phyloP scores from a whole-genome alignment of 108 stramenopile species.

The Chaetoceros tenuissimus region DNA sequence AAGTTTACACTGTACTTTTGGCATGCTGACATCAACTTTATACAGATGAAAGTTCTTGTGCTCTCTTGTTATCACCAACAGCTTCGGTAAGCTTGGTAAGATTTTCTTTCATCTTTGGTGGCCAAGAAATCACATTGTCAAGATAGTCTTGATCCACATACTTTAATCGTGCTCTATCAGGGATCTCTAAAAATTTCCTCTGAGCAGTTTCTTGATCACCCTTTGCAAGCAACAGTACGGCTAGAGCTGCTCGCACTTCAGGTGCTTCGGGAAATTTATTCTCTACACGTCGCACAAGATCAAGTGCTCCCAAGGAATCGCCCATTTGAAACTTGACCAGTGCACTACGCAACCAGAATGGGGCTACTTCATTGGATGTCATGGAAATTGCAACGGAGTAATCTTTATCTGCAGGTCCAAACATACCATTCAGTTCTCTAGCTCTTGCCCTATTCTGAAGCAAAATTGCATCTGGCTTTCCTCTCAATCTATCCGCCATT shows the following conservation, averaged over 20 bases:
- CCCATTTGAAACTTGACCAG: constrained; percentile 75
- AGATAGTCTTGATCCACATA: constrained; percentile 53
- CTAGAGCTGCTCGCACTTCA: constrained; percentile 73
- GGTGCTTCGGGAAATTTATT: constrained; percentile 85
- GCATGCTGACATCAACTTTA: too few relatives aligned
- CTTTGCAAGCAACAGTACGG: constrained; percentile 47
- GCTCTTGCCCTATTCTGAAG: constrained; percentile 75
- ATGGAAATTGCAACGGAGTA: constrained; percentile 71
- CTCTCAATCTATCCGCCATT: constrained; percentile 40
- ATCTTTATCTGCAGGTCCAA: constrained; percentile 42
- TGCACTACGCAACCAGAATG: constrained; percentile 71
- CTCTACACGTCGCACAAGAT: constrained; percentile 67
- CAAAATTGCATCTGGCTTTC: constrained; percentile 61
- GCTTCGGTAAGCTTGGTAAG: constrained; percentile 20
- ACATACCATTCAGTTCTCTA: constrained; percentile 64
- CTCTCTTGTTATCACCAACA: constrained; percentile 65
- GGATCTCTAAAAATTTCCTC: constrained; percentile 73
- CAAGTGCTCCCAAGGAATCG: constrained; percentile 46
- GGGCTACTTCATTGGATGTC: constrained; percentile 80
- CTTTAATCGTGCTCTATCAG: constrained; percentile 57
- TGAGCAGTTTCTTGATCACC: constrained; percentile 61
- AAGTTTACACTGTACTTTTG: too few relatives aligned
- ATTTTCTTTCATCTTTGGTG: constrained; percentile 56
- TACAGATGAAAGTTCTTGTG: background rate
- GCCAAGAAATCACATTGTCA: constrained; percentile 55